A percentile compares a stretch with the other conserved stretches of the same genome.
These are phyloP conservation scores for Suillus sp. DNA, from an alignment of 768 basidiomycete genomes.

Conservation along the genomic window DNA sequence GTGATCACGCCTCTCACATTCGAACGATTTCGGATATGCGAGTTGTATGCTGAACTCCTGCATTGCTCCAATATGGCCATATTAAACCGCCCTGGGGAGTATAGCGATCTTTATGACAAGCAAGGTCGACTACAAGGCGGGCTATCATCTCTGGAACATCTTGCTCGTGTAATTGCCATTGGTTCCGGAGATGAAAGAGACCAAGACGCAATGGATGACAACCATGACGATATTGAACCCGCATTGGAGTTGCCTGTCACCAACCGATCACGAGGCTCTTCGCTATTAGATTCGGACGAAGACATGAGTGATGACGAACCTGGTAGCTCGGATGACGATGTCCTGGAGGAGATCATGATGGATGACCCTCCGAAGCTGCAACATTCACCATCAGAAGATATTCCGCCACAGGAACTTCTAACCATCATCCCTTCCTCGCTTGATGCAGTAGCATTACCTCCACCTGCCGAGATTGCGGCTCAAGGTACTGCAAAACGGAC, in stretches of 20 bases:
- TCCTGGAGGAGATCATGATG: constrained; percentile 82
- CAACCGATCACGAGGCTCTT: constrained; percentile 49
- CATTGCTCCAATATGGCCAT: constrained; percentile 99
- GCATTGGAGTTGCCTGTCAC: constrained; percentile 71
- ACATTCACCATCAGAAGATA: constrained; percentile 29
- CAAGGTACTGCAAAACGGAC: constrained; percentile 30
- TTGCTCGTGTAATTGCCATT: constrained; percentile 81
- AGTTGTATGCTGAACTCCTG: constrained; percentile 93
- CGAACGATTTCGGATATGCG: constrained; percentile 94
- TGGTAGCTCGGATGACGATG: constrained; percentile 76
- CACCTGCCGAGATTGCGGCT: constrained; percentile 33
- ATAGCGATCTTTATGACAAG: constrained; percentile 71
- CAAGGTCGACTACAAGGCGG: constrained; percentile 91
- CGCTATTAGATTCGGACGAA: constrained; percentile 69
- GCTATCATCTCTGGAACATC: constrained; percentile 76
- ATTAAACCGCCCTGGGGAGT: constrained; percentile 77
- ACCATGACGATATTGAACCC: constrained; percentile 57
- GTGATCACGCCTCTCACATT: constrained; percentile 80
- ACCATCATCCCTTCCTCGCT: constrained; percentile 33
- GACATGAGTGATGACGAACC: constrained; percentile 76
- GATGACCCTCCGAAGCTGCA: constrained; percentile 52
- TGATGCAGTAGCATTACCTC: constrained; percentile 32
- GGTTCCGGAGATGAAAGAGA: constrained; percentile 56
- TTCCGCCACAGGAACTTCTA: constrained; percentile 37
- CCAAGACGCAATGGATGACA: constrained; percentile 60